A percentile compares a stretch with the other conserved stretches of the same genome.
Conservation (phyloP, 1,284 basidiomycete genomes). For the Lentinula novae-zelandiae region DNA sequence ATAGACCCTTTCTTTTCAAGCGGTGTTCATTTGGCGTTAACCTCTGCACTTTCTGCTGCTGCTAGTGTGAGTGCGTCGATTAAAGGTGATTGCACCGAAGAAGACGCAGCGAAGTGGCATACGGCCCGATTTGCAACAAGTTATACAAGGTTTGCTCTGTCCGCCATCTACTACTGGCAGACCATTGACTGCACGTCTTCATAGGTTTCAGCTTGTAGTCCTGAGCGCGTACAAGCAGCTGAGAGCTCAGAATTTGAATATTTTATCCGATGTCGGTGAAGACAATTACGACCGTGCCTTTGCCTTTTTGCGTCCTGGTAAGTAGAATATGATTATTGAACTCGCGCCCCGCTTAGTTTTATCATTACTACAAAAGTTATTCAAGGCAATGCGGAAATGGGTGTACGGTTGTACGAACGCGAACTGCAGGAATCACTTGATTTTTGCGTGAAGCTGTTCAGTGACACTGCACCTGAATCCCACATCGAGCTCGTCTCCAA, state of each 20-base stretch:
- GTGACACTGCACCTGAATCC: slow-evolving; percentile 8
- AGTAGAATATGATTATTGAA: not conserved
- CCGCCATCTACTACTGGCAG: not conserved
- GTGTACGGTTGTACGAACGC: slow-evolving; percentile 13
- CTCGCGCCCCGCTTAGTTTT: not conserved
- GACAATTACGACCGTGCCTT: slow-evolving; percentile 61
- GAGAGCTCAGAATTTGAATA: slow-evolving; percentile 39
- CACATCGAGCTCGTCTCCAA: slow-evolving; percentile 6
- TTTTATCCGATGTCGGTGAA: slow-evolving; percentile 52
- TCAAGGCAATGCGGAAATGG: slow-evolving; percentile 14
- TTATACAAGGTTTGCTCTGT: slow-evolving; percentile 45
- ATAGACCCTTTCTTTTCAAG: slow-evolving; percentile 65
- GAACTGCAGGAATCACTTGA: slow-evolving; percentile 14
- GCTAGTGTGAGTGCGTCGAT: slow-evolving; percentile 50
- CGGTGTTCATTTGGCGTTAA: slow-evolving; percentile 59
- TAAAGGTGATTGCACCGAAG: slow-evolving; percentile 46
- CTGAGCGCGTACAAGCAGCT: slow-evolving; percentile 65
- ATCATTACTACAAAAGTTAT: slow-evolving; percentile 6
- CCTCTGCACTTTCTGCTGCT: slow-evolving; percentile 53
- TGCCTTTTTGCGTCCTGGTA: slow-evolving; percentile 50
- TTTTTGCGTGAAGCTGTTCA: slow-evolving; percentile 14
- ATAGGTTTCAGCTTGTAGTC: slow-evolving; percentile 59
- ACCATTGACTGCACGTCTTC: not conserved
- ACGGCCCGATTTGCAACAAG: slow-evolving; percentile 45
- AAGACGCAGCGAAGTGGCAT: slow-evolving; percentile 45